phyloP scores from a whole-genome alignment of 2,329 filamentous ascomycete species.

The Hymenoscyphus scutula region DNA sequence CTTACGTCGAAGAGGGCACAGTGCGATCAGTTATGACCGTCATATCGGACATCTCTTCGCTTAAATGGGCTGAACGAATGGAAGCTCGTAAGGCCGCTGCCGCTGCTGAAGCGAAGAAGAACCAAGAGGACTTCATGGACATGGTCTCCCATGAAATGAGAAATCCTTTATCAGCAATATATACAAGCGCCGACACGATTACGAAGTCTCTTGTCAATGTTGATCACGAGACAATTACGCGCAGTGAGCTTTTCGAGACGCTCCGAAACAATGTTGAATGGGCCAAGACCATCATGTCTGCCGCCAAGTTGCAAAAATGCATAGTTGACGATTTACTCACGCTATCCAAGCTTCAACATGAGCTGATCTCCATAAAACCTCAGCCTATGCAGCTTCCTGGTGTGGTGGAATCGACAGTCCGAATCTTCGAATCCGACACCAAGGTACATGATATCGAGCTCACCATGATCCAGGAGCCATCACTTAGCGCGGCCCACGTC shows the following conservation, averaged over 20 bases:
- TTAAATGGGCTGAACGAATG: conserved; percentile 31
- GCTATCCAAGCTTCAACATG: conserved; percentile 73
- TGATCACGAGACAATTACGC: conserved; percentile 34
- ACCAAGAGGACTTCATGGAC: conserved; percentile 81
- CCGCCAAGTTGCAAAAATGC: conserved; percentile 75
- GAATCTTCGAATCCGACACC: conserved; percentile 77
- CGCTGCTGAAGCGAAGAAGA: conserved; percentile 58
- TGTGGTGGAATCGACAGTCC: conserved; percentile 65
- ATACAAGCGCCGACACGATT: conserved; percentile 73
- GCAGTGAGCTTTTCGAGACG: conserved; percentile 47
- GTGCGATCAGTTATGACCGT: conserved; percentile 31
- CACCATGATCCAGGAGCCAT: conserved; percentile 60
- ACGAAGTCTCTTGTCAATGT: conserved; percentile 47
- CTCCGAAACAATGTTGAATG: conserved; percentile 59
- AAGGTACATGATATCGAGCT: conserved; percentile 67
- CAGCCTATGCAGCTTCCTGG: conserved; percentile 65
- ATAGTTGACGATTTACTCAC: conserved; percentile 76
- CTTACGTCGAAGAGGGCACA: conserved; percentile 26
- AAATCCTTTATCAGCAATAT: conserved; percentile 69
- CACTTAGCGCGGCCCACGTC: conserved; percentile 55
- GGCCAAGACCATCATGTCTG: conserved; percentile 73
- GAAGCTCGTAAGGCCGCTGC: conserved; percentile 47
- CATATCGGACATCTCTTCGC: conserved; percentile 32
- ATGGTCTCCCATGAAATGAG: conserved; percentile 72
- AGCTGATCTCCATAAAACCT: conserved; percentile 69